Conservation (phyloP, 768 basidiomycete genomes). For the Calocybe gangraenosa region DNA sequence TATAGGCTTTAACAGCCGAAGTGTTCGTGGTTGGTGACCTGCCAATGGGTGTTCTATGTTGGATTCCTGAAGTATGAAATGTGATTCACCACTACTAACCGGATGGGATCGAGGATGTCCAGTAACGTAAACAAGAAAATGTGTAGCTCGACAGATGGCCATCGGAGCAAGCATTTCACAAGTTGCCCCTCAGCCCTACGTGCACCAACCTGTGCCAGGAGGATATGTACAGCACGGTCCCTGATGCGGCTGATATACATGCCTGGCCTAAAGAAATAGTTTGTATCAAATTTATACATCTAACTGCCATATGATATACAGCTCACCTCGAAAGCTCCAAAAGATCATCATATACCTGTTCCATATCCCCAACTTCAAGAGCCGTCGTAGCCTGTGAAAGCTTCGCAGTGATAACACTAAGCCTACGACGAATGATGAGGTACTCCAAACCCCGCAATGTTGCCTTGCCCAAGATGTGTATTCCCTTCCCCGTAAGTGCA, state of each 20-base stretch:
- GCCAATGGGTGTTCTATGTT: background rate
- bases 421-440: slow-evolving; percentile 16
- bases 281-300: background rate
- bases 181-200: background rate
- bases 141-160: background rate
- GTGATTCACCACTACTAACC: background rate
- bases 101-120: background rate
- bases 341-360: slow-evolving; percentile 19
- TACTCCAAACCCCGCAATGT: slow-evolving; percentile 20
- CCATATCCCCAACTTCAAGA: slow-evolving; percentile 6
- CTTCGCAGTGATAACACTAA: slow-evolving; percentile 11
- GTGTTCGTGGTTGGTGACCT: background rate
- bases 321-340: slow-evolving; percentile 20
- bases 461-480: slow-evolving; percentile 19
- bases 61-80: too few relatives aligned
- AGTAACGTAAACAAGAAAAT: background rate
- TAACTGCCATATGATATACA: background rate
- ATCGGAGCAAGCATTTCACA: background rate
- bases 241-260: background rate
- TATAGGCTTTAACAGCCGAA: background rate
- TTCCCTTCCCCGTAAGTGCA: slow-evolving; percentile 19
- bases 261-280: background rate
- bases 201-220: background rate
- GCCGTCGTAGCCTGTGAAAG: slow-evolving; percentile 4
- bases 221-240: background rate